These are phyloP conservation scores for Piromyces sp. DNA, from an alignment of 192 early-diverging fungal genomes.

Conservation along the genomic window DNA sequence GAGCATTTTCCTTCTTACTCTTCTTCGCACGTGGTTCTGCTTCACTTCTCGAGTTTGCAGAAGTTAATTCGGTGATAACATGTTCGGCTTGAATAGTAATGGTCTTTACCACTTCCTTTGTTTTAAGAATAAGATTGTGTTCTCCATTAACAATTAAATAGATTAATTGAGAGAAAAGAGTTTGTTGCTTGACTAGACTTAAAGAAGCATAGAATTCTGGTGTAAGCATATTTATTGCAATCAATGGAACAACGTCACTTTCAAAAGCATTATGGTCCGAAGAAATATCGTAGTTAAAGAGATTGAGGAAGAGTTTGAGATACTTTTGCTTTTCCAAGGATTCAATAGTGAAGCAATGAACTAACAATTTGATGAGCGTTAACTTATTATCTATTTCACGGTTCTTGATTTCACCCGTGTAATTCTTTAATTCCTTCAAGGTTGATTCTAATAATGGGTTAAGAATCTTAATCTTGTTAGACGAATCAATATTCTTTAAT, in stretches of 20 bases:
- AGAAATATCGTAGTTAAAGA: not conserved
- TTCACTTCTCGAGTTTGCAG: not conserved
- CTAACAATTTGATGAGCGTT: not conserved
- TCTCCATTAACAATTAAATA: not conserved
- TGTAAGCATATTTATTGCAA: not conserved
- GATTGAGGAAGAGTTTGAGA: not conserved
- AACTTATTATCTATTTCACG: conserved; percentile 10
- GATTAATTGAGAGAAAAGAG: not conserved
- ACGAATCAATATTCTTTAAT: conserved; percentile 24
- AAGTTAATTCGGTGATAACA: not conserved
- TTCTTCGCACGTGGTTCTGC: not conserved
- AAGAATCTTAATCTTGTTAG: conserved; percentile 38
- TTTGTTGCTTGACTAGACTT: not conserved
- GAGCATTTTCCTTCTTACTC: not conserved
- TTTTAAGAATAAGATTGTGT: not conserved
- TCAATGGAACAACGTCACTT: not conserved
- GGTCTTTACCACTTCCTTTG: not conserved
- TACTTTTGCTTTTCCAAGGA: conserved; percentile 16
- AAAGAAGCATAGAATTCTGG: not conserved
- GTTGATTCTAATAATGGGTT: conserved; percentile 32
- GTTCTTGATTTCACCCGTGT: conserved; percentile 9
- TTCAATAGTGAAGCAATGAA: conserved; percentile 17
- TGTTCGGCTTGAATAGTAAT: not conserved
- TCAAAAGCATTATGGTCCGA: not conserved
- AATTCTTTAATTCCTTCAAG: not conserved